phyloP scores from a whole-genome alignment of 371 early-diverging fungal species.

The Zychaea mexicana region DNA sequence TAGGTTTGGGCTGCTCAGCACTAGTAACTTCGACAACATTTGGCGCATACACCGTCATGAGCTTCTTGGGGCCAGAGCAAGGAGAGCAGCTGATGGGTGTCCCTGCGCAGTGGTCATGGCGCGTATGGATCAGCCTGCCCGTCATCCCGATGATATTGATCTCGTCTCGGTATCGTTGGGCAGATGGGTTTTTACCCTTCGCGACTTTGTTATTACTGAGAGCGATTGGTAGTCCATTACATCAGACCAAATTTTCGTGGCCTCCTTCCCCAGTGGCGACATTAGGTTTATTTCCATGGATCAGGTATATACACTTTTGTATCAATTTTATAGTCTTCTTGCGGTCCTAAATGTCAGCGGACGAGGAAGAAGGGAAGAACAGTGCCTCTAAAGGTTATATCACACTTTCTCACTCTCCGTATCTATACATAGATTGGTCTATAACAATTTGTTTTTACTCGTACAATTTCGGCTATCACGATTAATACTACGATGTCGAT shows the following conservation, averaged over 20 bases:
- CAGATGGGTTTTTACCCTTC: slow-evolving; percentile 38
- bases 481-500: slow-evolving; percentile 25
- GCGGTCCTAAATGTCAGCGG: too few relatives aligned
- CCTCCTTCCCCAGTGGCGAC: slow-evolving; percentile 59
- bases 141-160: slow-evolving; percentile 67
- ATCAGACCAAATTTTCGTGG: slow-evolving; percentile 42
- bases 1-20: slow-evolving; percentile 63
- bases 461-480: slow-evolving; percentile 18
- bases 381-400: too few relatives aligned
- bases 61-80: slow-evolving; percentile 66
- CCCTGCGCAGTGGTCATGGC: slow-evolving; percentile 64
- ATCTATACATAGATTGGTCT: slow-evolving; percentile 43
- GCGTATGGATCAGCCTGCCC: slow-evolving; percentile 69
- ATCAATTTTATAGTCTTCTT: too few relatives aligned
- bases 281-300: slow-evolving; percentile 60
- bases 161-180: slow-evolving; percentile 56
- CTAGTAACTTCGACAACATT: slow-evolving; percentile 65
- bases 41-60: slow-evolving; percentile 72
- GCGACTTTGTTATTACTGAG: slow-evolving; percentile 33
- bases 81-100: slow-evolving; percentile 66
- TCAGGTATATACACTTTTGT: slow-evolving; percentile 28
- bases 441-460: slow-evolving; percentile 37
- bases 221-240: slow-evolving; percentile 11
- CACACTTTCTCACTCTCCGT: too few relatives aligned
- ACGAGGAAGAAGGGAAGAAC: too few relatives aligned